Conservation (phyloP, 2,329 filamentous ascomycete species). For the Trichoderma sp. region DNA sequence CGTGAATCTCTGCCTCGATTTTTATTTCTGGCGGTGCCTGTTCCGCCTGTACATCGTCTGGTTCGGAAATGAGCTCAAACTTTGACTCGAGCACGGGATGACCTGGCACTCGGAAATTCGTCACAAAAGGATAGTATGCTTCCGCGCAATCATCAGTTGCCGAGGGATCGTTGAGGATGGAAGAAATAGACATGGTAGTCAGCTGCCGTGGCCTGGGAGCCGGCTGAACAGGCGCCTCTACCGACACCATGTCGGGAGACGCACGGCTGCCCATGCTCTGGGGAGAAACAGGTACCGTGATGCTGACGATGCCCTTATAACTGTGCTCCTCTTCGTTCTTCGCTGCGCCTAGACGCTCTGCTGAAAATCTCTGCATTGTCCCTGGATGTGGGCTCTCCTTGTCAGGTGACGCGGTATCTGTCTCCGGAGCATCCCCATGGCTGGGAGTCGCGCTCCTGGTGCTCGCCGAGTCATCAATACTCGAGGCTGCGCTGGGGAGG, state of each 20-base stretch:
- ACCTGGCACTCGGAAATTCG: slow-evolving; percentile 29
- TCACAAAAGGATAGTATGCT: slow-evolving; percentile 22
- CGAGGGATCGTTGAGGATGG: slow-evolving; percentile 32
- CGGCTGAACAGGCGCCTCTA: background rate
- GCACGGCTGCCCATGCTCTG: slow-evolving; percentile 29
- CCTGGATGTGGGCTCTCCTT: slow-evolving; percentile 43
- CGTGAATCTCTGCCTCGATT: background rate
- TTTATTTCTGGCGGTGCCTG: background rate
- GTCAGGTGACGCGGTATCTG: slow-evolving; percentile 50
- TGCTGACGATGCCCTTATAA: slow-evolving; percentile 4
- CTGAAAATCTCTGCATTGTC: slow-evolving; percentile 25
- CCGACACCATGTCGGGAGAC: slow-evolving; percentile 26
- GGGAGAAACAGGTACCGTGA: slow-evolving; percentile 30
- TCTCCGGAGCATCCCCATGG: slow-evolving; percentile 33
- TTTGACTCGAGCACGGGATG: slow-evolving; percentile 5
- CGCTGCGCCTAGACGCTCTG: slow-evolving; percentile 14
- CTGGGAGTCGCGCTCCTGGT: slow-evolving; percentile 27
- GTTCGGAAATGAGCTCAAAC: background rate
- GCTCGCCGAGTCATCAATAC: slow-evolving; percentile 37
- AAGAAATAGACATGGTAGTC: slow-evolving; percentile 33
- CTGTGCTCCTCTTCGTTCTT: slow-evolving; percentile 18
- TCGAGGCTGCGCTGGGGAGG: slow-evolving; percentile 29
- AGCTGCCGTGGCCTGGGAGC: slow-evolving; percentile 10
- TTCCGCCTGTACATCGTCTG: slow-evolving; percentile 11
- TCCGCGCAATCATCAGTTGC: slow-evolving; percentile 19